These are phyloP conservation scores for Penicillium soppii DNA, from an alignment of 495 filamentous ascomycete species.

Conservation along the genomic window DNA sequence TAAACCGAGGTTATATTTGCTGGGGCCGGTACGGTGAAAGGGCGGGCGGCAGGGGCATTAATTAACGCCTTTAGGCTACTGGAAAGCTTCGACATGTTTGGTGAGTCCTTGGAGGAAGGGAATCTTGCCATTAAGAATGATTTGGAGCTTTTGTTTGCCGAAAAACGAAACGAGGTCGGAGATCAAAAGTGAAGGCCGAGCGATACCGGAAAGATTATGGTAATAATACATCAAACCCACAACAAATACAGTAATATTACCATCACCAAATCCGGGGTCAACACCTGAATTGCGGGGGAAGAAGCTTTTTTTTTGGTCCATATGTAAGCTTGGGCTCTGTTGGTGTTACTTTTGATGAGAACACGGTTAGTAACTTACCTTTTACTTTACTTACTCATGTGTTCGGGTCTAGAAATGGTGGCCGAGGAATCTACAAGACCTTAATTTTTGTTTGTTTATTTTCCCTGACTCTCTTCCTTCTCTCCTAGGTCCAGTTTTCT, in stretches of 20 bases:
- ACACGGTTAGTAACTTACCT: too few species aligned
- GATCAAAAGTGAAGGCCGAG: constrained; percentile 11
- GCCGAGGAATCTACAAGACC: constrained; percentile 10
- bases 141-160: background rate
- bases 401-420: constrained; percentile 13
- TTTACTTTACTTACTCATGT: too few species aligned
- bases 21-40: constrained; percentile 64
- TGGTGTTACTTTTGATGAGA: too few species aligned
- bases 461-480: too few species aligned
- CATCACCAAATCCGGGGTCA: background rate
- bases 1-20: constrained; percentile 59
- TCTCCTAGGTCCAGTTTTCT: background rate
- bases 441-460: background rate
- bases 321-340: too few species aligned
- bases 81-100: constrained; percentile 66
- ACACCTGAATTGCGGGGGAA: constrained; percentile 2
- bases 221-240: too few species aligned
- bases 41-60: constrained; percentile 63
- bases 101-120: background rate
- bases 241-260: background rate
- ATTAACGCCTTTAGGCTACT: constrained; percentile 68
- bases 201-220: background rate
- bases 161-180: background rate
- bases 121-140: constrained; percentile 4
- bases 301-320: background rate